Conservation (phyloP, 495 filamentous ascomycete species). For the Lentithecium fluviatile region DNA sequence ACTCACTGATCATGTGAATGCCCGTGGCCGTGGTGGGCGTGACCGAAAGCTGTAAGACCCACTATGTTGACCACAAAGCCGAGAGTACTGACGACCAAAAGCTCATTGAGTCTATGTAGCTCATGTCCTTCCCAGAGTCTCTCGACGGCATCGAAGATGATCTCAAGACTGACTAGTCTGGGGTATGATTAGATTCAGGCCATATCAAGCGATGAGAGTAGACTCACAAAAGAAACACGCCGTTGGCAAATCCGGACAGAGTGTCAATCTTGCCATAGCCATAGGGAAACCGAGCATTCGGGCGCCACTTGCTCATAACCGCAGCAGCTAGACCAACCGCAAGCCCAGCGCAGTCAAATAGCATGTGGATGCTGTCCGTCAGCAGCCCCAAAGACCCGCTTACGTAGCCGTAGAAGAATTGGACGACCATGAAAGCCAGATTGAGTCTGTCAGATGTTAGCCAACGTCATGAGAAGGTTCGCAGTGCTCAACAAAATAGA, state of each 20-base stretch:
- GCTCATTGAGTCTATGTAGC: constrained; percentile 79
- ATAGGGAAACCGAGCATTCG: constrained; percentile 83
- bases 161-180: constrained; percentile 92
- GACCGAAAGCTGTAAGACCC: constrained; percentile 83
- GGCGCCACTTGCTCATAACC: constrained; percentile 96
- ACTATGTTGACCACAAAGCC: constrained; percentile 88
- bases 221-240: constrained; percentile 86
- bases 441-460: constrained; percentile 64
- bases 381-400: constrained; percentile 92
- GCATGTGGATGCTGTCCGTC: constrained; percentile 99
- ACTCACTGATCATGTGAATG: constrained; percentile 47
- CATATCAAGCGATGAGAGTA: not conserved
- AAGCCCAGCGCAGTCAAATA: constrained; percentile 95
- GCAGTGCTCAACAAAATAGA: too few species aligned
- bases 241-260: constrained; percentile 93
- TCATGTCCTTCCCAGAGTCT: constrained; percentile 75
- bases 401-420: constrained; percentile 87
- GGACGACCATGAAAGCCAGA: constrained; percentile 90
- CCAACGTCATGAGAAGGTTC: not conserved
- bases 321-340: constrained; percentile 91
- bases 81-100: constrained; percentile 80
- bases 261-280: constrained; percentile 97
- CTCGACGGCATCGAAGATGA: constrained; percentile 92
- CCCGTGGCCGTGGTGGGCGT: constrained; percentile 68
- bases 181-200: constrained; percentile 37